Conservation (phyloP, 148 eudicot species). For the Tetragonia tetragonoides region DNA sequence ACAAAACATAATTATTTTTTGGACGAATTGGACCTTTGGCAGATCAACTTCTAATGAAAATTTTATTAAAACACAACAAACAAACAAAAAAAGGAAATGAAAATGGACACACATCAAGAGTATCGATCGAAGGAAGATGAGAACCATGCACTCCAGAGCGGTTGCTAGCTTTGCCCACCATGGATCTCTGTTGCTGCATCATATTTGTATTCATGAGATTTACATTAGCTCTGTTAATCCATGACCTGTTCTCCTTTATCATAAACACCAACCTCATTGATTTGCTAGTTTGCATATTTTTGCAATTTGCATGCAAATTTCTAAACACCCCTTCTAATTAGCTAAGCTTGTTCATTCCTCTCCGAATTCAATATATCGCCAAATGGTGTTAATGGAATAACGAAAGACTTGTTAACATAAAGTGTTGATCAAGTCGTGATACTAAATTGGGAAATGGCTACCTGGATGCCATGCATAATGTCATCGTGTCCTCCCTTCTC, state of each 20-base stretch:
- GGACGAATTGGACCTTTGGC: background rate
- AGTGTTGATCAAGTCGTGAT: background rate
- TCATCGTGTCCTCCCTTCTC: background rate
- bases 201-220: conserved; percentile 7
- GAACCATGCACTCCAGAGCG: conserved; percentile 34
- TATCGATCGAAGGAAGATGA: conserved; percentile 22
- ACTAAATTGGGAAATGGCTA: background rate
- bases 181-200: conserved; percentile 23
- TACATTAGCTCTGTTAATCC: background rate
- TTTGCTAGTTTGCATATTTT: conserved; percentile 5
- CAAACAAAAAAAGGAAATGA: background rate
- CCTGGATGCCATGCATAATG: background rate
- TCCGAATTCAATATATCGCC: too few relatives aligned
- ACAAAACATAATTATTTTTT: background rate
- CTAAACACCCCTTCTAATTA: background rate
- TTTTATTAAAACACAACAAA: too few relatives aligned
- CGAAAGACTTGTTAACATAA: background rate
- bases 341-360: background rate
- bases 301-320: background rate
- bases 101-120: conserved; percentile 15
- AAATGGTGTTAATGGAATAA: background rate
- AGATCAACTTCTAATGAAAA: background rate
- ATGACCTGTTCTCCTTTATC: conserved; percentile 9
- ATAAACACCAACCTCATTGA: conserved; percentile 16
- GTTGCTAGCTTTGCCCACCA: conserved; percentile 31